Evolutionary conservation across 805 yeast species (phyloP).

Genomic region (Yarrowia deformans): DNA sequence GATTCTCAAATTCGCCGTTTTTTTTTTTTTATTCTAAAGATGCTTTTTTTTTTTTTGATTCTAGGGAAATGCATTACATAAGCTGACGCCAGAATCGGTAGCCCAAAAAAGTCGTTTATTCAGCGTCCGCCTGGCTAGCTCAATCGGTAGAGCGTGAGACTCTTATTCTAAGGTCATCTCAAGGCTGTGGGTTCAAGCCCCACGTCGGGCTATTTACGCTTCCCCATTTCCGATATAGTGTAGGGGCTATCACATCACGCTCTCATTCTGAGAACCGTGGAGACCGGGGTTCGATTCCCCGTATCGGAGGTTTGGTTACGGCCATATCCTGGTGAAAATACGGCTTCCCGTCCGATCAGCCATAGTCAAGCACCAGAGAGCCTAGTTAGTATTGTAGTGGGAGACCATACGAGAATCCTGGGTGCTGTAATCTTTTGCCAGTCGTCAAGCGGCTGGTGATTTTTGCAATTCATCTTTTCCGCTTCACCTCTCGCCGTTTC

Average conservation of each 20-base stretch:
- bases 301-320: constrained; percentile 37
- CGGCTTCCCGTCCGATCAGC: constrained; percentile 38
- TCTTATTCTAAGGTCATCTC: constrained; percentile 16
- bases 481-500: too few relatives aligned
- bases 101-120: background rate
- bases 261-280: constrained; percentile 37
- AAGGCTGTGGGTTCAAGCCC: constrained; percentile 38
- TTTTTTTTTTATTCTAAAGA: too few relatives aligned
- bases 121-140: constrained; percentile 26
- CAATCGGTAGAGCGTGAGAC: constrained; percentile 37
- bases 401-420: constrained; percentile 37
- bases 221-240: constrained; percentile 31
- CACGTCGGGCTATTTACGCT: constrained; percentile 35
- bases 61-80: constrained; percentile 12
- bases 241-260: constrained; percentile 39
- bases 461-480: too few relatives aligned
- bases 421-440: constrained; percentile 25
- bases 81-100: background rate
- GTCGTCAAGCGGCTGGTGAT: too few relatives aligned
- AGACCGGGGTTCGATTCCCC: constrained; percentile 40
- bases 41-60: too few relatives aligned
- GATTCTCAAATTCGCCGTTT: too few relatives aligned
- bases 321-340: constrained; percentile 35
- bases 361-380: constrained; percentile 38
- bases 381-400: constrained; percentile 38